Evolutionary conservation across 371 early-diverging fungal genomes (phyloP).

Genomic region (Syncephalastrum contaminatum): DNA sequence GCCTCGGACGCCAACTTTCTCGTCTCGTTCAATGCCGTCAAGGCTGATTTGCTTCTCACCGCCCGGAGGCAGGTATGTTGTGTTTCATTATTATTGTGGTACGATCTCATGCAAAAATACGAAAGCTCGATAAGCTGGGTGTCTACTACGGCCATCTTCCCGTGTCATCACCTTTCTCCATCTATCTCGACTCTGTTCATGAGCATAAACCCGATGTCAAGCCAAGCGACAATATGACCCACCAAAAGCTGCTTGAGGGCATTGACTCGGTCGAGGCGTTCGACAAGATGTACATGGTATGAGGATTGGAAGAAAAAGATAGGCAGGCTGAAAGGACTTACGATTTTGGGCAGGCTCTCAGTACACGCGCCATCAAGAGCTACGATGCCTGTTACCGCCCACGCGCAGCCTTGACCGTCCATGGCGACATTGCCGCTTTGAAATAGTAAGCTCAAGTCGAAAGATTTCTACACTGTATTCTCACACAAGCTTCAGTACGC

Average conservation of each 20-base stretch:
- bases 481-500: slow-evolving; percentile 38
- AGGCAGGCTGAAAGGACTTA: background rate
- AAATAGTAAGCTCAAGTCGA: slow-evolving; percentile 62
- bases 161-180: slow-evolving; percentile 53
- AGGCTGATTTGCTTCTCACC: slow-evolving; percentile 74
- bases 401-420: slow-evolving; percentile 62
- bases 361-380: slow-evolving; percentile 66
- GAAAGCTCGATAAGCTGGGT: slow-evolving; percentile 75
- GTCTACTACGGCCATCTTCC: slow-evolving; percentile 56
- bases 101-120: background rate
- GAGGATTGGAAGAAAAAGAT: background rate
- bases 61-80: slow-evolving; percentile 66
- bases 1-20: slow-evolving; percentile 40
- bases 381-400: slow-evolving; percentile 66
- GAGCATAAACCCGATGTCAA: slow-evolving; percentile 5
- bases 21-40: slow-evolving; percentile 67
- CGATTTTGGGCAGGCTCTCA: slow-evolving; percentile 38
- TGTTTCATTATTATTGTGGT: background rate
- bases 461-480: background rate
- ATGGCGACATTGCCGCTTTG: slow-evolving; percentile 75
- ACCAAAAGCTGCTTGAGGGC: slow-evolving; percentile 64
- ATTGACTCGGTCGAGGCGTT: slow-evolving; percentile 63
- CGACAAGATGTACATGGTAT: slow-evolving; percentile 76
- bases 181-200: slow-evolving; percentile 38
- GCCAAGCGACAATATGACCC: slow-evolving; percentile 51